Evolutionary conservation across 768 basidiomycete species (phyloP).

Genomic region (Boletus sp.): DNA sequence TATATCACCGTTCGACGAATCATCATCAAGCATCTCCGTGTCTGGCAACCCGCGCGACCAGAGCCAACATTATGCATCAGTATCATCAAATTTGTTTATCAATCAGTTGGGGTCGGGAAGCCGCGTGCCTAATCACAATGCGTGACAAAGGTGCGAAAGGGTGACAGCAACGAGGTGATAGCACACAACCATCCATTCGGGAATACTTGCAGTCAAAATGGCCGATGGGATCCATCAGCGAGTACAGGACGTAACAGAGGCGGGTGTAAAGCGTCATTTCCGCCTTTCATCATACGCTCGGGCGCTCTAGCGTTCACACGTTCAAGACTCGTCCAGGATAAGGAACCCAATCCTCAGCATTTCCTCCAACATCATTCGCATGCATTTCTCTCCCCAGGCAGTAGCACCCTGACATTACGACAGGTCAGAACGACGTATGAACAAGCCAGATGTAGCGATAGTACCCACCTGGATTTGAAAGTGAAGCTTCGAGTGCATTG

Average conservation of each 20-base stretch:
- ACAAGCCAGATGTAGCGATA: no score
- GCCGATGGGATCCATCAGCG: not conserved
- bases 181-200: not conserved
- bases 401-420: constrained; percentile 12
- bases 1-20: not conserved
- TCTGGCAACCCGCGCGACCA: not conserved
- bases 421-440: not conserved
- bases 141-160: not conserved
- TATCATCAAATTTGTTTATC: not conserved
- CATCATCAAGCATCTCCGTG: not conserved
- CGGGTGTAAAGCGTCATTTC: no score
- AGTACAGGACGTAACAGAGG: not conserved
- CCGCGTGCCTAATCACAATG: not conserved
- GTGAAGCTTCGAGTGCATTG: constrained; percentile 14
- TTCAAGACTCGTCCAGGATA: constrained; percentile 1
- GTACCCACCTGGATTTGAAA: constrained; percentile 13
- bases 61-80: not conserved
- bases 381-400: constrained; percentile 21
- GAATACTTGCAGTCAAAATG: not conserved
- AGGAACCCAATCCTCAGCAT: constrained; percentile 15
- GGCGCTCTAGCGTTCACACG: not conserved
- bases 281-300: not conserved
- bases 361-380: constrained; percentile 13
- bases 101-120: not conserved
- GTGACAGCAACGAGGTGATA: not conserved